Evolutionary conservation across 31 red algal species (phyloP), one percentile per base, ranked within the genome.

Genomic region (Endocladia muricata): DNA sequence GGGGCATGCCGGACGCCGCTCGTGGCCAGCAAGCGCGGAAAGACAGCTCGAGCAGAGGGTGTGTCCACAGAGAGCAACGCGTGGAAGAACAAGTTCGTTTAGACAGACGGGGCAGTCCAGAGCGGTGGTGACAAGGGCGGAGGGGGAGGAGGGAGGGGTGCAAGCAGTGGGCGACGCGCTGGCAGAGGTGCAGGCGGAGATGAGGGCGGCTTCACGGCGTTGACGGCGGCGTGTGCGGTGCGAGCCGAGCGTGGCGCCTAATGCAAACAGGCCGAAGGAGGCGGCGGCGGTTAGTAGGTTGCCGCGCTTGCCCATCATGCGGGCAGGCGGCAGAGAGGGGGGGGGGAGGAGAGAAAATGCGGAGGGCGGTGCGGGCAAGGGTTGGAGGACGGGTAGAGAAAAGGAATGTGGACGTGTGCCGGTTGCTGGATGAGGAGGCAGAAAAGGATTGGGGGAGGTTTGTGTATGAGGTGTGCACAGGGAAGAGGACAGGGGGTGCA

Each of bases 21-120:
- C 70, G 41, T 81, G 77, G 4, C 47, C 87, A 51, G 68, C 64
- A 19, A 90, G 78, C 28, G 77, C 37, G 31, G 61, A 52, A 8
- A 90, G 47, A 52, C 87, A 90, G 4, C 78, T 35, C 3, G 78
- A 70, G 72, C 87, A 90, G 1, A 90, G 44, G 6, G 87, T 90
- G 41, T 90, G 87, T 11, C 87, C 87, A 33, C 87, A 90, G 1
- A 72, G 78, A 41, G 72, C 54, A 28, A 90, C 77, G 41, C 87
- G 71, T 1, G 77, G 87, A 9, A 82, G 59, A 2, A 77, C 39
- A 1, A 82, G 25, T 21, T 77, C 70, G 36, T 35, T 55, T 31
- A 76, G 71, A 49, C 87, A 83, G 13, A 83, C 55, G n/a, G 77
- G 69, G 51, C 85, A 89, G 39, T 73, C 75, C 8, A 89, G 58